Evolutionary conservation across 768 basidiomycete genomes (phyloP).

Genomic region (Boletus tomentosulus): DNA sequence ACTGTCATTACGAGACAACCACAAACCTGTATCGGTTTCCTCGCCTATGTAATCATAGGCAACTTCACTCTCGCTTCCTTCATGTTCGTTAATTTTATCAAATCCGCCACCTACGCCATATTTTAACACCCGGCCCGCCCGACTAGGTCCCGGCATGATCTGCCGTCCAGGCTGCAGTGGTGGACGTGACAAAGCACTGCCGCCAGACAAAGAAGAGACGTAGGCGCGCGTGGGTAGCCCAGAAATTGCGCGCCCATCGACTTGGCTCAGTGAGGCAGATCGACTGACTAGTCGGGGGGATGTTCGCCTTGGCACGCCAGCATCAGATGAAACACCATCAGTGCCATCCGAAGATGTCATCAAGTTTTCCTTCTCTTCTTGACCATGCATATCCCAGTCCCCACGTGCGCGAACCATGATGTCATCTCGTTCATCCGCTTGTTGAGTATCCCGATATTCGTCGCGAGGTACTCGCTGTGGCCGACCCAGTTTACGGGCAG

Average conservation of each 20-base stretch:
- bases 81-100: slow-evolving; percentile 48
- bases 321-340: slow-evolving; percentile 24
- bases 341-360: slow-evolving; percentile 25
- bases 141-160: slow-evolving; percentile 41
- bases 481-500: slow-evolving; percentile 32
- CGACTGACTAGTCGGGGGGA: slow-evolving; percentile 30
- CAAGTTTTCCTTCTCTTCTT: slow-evolving; percentile 41
- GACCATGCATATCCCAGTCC: slow-evolving; percentile 28
- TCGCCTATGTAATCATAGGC: slow-evolving; percentile 28
- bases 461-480: slow-evolving; percentile 38
- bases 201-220: slow-evolving; percentile 21
- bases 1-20: slow-evolving; percentile 7
- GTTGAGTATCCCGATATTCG: slow-evolving; percentile 30
- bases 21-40: slow-evolving; percentile 41
- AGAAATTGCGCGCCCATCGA: slow-evolving; percentile 34
- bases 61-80: slow-evolving; percentile 39
- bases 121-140: slow-evolving; percentile 47
- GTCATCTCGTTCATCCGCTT: slow-evolving; percentile 35
- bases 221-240: slow-evolving; percentile 32
- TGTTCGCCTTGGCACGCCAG: slow-evolving; percentile 14
- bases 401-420: slow-evolving; percentile 23
- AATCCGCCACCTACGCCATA: slow-evolving; percentile 32
- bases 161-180: slow-evolving; percentile 39
- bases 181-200: slow-evolving; percentile 38
- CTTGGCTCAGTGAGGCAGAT: slow-evolving; percentile 31